A percentile compares a stretch with the other conserved stretches of the same genome.
Evolutionary conservation across 2,329 filamentous ascomycete species (phyloP).

Genomic region (Calonectria henricotiae): DNA sequence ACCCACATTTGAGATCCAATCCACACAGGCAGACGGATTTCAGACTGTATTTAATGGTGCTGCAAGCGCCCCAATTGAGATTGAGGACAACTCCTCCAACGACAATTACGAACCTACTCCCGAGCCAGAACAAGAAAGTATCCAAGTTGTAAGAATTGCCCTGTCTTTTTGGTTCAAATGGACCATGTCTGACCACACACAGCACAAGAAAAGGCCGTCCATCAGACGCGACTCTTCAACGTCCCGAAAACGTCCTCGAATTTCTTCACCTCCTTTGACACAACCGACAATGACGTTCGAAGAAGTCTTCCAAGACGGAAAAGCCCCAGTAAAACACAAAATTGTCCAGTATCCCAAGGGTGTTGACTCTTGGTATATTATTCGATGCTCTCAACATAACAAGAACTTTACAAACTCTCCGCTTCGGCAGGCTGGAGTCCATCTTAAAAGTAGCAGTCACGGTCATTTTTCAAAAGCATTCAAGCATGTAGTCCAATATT

Average conservation of each 20-base stretch:
- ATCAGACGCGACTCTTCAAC: background rate
- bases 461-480: rapidly evolving
- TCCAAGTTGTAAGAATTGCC: background rate
- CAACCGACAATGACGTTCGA: background rate
- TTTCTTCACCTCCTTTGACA: too few relatives aligned
- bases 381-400: slow-evolving; percentile 17
- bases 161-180: background rate
- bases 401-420: slow-evolving; percentile 27
- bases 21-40: background rate
- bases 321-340: slow-evolving; percentile 7
- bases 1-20: background rate
- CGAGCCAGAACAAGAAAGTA: background rate
- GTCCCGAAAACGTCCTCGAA: background rate
- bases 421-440: background rate
- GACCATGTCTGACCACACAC: background rate
- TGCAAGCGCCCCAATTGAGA: background rate
- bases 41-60: background rate
- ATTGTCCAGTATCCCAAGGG: slow-evolving; percentile 3
- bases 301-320: slow-evolving; percentile 37
- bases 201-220: background rate
- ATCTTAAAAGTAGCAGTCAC: background rate
- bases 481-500: background rate
- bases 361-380: slow-evolving; percentile 29
- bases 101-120: background rate
- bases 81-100: background rate